phyloP scores from a whole-genome alignment of 176 grass and related monocot species.

The Carex pumila region DNA sequence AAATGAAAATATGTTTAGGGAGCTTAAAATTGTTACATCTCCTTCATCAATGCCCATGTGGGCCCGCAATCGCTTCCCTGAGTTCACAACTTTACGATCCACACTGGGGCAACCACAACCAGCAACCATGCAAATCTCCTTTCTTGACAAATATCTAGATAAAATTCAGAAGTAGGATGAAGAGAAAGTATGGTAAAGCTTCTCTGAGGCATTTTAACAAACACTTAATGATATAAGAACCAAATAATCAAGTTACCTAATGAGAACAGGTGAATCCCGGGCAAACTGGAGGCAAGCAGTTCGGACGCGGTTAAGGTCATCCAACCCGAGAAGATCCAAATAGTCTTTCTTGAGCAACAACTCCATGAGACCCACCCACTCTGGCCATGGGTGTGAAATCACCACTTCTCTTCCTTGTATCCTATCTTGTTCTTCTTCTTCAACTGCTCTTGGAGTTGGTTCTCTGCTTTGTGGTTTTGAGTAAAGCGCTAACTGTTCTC shows the following conservation, averaged over 20 bases:
- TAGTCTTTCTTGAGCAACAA: slow-evolving; percentile 43
- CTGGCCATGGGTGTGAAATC: slow-evolving; percentile 60
- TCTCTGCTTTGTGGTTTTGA: background rate
- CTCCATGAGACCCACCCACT: slow-evolving; percentile 69
- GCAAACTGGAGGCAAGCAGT: slow-evolving; percentile 69
- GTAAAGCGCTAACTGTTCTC: background rate
- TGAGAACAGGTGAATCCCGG: slow-evolving; percentile 42
- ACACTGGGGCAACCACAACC: slow-evolving; percentile 60
- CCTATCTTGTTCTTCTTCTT: background rate
- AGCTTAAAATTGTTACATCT: slow-evolving; percentile 42
- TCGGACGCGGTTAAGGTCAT: slow-evolving; percentile 56
- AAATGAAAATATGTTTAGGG: background rate
- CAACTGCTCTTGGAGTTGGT: background rate
- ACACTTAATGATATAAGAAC: slow-evolving; percentile 32
- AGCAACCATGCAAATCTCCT: slow-evolving; percentile 45
- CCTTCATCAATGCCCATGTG: slow-evolving; percentile 83
- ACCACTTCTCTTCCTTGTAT: slow-evolving; percentile 27
- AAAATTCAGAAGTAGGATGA: background rate
- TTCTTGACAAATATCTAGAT: slow-evolving; percentile 79
- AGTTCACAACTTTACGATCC: slow-evolving; percentile 85
- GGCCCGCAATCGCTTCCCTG: slow-evolving; percentile 67
- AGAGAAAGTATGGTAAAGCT: background rate
- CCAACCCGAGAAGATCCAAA: slow-evolving; percentile 37
- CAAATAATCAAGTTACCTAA: slow-evolving; percentile 37
- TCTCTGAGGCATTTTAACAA: slow-evolving; percentile 24